A percentile compares a stretch with the other conserved stretches of the same genome.
Conservation (phyloP, 768 basidiomycete genomes). For the Podaxis carcinomalis region DNA sequence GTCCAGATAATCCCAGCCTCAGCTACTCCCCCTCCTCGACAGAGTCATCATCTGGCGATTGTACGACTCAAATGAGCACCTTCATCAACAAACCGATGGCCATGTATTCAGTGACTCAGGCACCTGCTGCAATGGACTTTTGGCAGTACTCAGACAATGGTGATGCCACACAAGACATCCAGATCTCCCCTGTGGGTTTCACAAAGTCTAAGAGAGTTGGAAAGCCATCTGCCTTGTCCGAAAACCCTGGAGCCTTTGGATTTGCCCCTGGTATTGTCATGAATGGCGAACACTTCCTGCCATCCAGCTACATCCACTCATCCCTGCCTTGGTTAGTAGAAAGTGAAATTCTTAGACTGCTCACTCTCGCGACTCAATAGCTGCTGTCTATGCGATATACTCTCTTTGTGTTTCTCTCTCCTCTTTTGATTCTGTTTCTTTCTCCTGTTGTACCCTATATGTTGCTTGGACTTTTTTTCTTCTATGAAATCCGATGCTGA, state of each 20-base stretch:
- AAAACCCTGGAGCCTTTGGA: neutral
- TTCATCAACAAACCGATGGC: constrained; percentile 42
- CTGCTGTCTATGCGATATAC: neutral
- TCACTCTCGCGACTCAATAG: neutral
- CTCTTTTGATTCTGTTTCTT: constrained; percentile 9
- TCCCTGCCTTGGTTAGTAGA: constrained; percentile 4
- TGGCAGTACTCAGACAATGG: constrained; percentile 20
- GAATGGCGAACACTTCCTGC: neutral
- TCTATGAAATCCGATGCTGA: constrained; percentile 7
- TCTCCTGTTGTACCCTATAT: neutral
- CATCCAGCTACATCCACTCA: neutral
- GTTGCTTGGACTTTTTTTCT: constrained; percentile 2
- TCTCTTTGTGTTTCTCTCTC: constrained; percentile 6
- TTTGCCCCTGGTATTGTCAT: neutral
- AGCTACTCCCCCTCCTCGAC: constrained; percentile 59
- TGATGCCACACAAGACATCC: neutral
- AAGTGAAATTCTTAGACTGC: constrained; percentile 3
- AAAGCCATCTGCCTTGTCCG: neutral
- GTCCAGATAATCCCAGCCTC: constrained; percentile 52
- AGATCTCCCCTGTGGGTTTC: constrained; percentile 1
- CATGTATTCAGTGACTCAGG: constrained; percentile 5
- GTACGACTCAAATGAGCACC: constrained; percentile 50
- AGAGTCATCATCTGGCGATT: constrained; percentile 50
- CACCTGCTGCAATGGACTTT: constrained; percentile 10
- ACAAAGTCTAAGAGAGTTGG: neutral